Evolutionary conservation across 371 early-diverging fungal species (phyloP).

Genomic region (Mucor indicus): DNA sequence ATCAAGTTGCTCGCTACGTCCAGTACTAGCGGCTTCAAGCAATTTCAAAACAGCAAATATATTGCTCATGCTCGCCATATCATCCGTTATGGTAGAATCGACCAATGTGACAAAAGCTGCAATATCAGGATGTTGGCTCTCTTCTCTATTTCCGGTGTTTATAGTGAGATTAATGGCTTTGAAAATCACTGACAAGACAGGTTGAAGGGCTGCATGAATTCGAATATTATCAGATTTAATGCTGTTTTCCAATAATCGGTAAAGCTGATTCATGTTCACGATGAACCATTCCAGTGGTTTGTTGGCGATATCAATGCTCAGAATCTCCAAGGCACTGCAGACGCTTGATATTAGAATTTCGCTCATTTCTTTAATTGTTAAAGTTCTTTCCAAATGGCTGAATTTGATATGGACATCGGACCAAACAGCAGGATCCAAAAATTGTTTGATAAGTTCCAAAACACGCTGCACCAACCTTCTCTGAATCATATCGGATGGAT

Average conservation of each 20-base stretch:
- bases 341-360: constrained; percentile 41
- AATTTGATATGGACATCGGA: constrained; percentile 59
- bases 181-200: constrained; percentile 63
- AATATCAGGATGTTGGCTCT: constrained; percentile 48
- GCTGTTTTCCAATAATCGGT: constrained; percentile 68
- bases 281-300: constrained; percentile 67
- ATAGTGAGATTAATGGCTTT: constrained; percentile 45
- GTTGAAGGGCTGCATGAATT: constrained; percentile 61
- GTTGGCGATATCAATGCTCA: constrained; percentile 60
- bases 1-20: constrained; percentile 69
- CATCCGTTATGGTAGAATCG: constrained; percentile 63
- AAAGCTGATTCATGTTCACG: constrained; percentile 62
- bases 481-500: constrained; percentile 47
- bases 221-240: constrained; percentile 64
- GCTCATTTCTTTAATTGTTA: constrained; percentile 36
- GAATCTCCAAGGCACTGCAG: constrained; percentile 67
- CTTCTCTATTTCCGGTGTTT: constrained; percentile 5
- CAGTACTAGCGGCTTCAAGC: constrained; percentile 69
- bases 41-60: constrained; percentile 68
- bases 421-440: constrained; percentile 59
- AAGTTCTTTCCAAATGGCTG: constrained; percentile 42
- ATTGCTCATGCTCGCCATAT: constrained; percentile 67
- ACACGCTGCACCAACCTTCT: constrained; percentile 60
- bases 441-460: constrained; percentile 58
- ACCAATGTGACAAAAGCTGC: constrained; percentile 56